Base-by-base conservation (phyloP, 441 rosid species). In the Arabidopsis hybrid region DNA sequence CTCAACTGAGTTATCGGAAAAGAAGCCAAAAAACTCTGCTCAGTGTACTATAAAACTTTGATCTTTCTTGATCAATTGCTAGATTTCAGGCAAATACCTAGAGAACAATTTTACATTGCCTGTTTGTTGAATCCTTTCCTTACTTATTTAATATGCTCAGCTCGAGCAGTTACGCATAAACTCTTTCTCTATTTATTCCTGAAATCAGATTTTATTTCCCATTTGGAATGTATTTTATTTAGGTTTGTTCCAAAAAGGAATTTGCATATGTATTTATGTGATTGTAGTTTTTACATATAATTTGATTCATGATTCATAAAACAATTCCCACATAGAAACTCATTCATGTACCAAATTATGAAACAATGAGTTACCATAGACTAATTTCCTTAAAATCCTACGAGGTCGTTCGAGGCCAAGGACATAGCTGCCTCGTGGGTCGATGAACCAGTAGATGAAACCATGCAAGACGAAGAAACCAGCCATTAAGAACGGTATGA, bases 381-480 rank as follows among this genome's bases (percentile, higher is more conserved):
- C 34, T 26, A 71, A 61, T 58, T 73, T 53, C 21, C 64, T 61
- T 6, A 53, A 21, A 26, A 42, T 21, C 5, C 21, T 50, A 10
- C 69, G 68, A 62, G 43, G 36, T 29, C 56, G 60, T 10, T 66
- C 46, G 16, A 79, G 73, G 46, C 79, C 83, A 14, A 60, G 45
- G 36, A 70, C 43, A 2, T 78, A 63, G 68, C 60, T 78, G 9
- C 84, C 82, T 0, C 78, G 51, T 2, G 86, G 78, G 42, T 83
- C 86, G 50, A 83, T 46, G 11, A 81, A 83, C 84, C 84, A 80
- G 72, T 76, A 60, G 53, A 73, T 7, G 45, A 26, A 65, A 69
- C 71, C 73, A 10, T 78, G 32, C 43, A 73, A 47, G 16, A 76
- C 2, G 63, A 76, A 80, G 79, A 62, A 12, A 3, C 73, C 79